A percentile compares a stretch with the other conserved stretches of the same genome.
phyloP scores from a whole-genome alignment of 2,329 filamentous ascomycete genomes.

The Ceratocystis papillata region DNA sequence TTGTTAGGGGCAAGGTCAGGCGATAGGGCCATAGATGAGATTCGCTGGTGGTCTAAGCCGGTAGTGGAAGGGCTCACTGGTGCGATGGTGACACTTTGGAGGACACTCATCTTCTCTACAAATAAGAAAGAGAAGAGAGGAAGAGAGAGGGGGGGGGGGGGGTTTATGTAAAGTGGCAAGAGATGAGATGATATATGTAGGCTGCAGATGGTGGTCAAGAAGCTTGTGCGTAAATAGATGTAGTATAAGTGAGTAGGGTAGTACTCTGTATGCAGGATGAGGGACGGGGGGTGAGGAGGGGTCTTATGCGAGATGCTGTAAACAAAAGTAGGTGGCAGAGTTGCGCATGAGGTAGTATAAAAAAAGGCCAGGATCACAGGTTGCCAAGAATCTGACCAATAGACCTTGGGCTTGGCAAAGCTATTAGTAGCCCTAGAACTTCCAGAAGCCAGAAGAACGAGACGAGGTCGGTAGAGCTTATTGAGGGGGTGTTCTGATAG shows the following conservation, averaged over 20 bases:
- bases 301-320: slow-evolving; percentile 8
- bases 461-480: background rate
- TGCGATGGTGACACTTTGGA: slow-evolving; percentile 5
- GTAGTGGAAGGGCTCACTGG: background rate
- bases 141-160: background rate
- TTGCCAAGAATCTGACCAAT: slow-evolving; percentile 5
- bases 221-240: background rate
- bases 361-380: background rate
- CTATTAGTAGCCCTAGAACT: slow-evolving; percentile 20
- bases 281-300: background rate
- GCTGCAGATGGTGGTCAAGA: background rate
- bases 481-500: background rate
- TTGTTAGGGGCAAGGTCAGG: background rate
- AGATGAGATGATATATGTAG: slow-evolving; percentile 3
- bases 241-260: slow-evolving; percentile 2
- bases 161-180: background rate
- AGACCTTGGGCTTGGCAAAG: slow-evolving; percentile 21
- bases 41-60: slow-evolving; percentile 6
- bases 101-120: background rate
- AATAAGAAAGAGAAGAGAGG: background rate
- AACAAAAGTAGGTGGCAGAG: slow-evolving; percentile 9
- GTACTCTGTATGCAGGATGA: slow-evolving; percentile 1
- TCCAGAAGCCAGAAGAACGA: slow-evolving; percentile 13
- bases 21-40: slow-evolving; percentile 11
- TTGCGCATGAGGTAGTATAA: slow-evolving; percentile 8